A percentile compares a stretch with the other conserved stretches of the same genome.
These are phyloP conservation scores for Dothideomycetes sp. DNA, from an alignment of 2,329 filamentous ascomycete genomes.

Conservation along the genomic window DNA sequence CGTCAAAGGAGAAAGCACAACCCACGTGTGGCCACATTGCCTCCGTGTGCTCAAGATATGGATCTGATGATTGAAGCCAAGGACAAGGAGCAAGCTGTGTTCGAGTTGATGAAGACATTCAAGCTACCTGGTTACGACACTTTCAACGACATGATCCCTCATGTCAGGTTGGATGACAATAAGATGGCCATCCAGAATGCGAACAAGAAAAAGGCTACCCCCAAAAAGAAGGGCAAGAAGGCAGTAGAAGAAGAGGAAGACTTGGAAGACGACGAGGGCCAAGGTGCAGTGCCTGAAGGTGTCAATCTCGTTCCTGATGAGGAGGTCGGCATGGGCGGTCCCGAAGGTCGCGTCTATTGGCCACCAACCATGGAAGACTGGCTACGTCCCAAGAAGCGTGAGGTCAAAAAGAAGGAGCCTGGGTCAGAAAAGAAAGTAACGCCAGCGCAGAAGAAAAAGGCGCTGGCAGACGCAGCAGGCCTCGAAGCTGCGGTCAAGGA, in stretches of 20 bases:
- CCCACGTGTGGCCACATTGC: slow-evolving; percentile 66
- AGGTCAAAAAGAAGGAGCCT: slow-evolving; percentile 47
- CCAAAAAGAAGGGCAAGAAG: slow-evolving; percentile 36
- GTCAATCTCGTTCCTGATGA: slow-evolving; percentile 47
- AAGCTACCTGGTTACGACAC: slow-evolving; percentile 70
- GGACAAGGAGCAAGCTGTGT: slow-evolving; percentile 94
- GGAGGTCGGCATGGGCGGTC: slow-evolving; percentile 79
- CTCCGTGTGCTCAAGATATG: slow-evolving; percentile 74
- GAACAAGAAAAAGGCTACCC: slow-evolving; percentile 31
- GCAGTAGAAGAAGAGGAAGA: slow-evolving; percentile 30
- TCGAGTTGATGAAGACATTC: slow-evolving; percentile 84
- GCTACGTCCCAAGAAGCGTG: slow-evolving; percentile 70
- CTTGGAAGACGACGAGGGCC: slow-evolving; percentile 25
- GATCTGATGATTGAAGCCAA: slow-evolving; percentile 99
- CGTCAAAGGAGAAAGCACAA: slow-evolving; percentile 78
- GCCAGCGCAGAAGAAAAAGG: slow-evolving; percentile 17
- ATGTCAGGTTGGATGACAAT: slow-evolving; percentile 69
- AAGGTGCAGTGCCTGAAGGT: slow-evolving; percentile 33
- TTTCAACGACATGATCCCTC: slow-evolving; percentile 68
- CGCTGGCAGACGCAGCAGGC: slow-evolving; percentile 17
- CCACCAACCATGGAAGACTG: slow-evolving; percentile 83
- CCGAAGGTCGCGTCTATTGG: slow-evolving; percentile 79
- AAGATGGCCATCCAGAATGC: slow-evolving; percentile 33
- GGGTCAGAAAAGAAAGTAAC: slow-evolving; percentile 23
- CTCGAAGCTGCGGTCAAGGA: slow-evolving; percentile 17